Percentiles rank a stretch among this genome's conserved stretches.
Conservation (phyloP, 2,329 filamentous ascomycete genomes). For the Rhexocercosporidium sp. region DNA sequence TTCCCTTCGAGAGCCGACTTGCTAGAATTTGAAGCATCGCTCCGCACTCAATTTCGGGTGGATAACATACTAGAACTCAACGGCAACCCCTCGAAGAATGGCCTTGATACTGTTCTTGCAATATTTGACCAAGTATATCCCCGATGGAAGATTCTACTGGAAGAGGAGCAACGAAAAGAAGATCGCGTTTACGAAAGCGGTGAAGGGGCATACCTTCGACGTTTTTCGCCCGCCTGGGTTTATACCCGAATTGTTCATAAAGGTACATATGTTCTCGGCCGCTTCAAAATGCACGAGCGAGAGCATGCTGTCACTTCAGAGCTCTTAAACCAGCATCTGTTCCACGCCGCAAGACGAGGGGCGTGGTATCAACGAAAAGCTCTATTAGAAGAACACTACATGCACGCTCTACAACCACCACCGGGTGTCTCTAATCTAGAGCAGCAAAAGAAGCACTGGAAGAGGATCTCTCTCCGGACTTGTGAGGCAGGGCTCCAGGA, state of each 20-base stretch:
- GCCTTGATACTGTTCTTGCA: slow-evolving; percentile 69
- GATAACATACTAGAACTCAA: slow-evolving; percentile 84
- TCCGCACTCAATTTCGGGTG: slow-evolving; percentile 80
- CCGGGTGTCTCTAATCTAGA: slow-evolving; percentile 48
- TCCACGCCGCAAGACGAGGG: slow-evolving; percentile 83
- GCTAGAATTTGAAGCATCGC: slow-evolving; percentile 86
- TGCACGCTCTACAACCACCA: slow-evolving; percentile 61
- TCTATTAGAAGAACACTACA: slow-evolving; percentile 92
- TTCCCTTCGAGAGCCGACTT: slow-evolving; percentile 78
- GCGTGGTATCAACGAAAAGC: slow-evolving; percentile 97
- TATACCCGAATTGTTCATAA: slow-evolving; percentile 95
- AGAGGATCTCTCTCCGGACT: slow-evolving; percentile 73
- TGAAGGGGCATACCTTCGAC: slow-evolving; percentile 86
- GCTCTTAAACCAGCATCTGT: slow-evolving; percentile 79
- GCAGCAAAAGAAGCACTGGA: slow-evolving; percentile 82
- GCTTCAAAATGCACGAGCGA: slow-evolving; percentile 77
- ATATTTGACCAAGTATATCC: slow-evolving; percentile 77
- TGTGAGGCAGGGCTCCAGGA: slow-evolving; percentile 90
- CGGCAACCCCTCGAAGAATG: slow-evolving; percentile 68
- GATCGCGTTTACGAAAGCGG: slow-evolving; percentile 77
- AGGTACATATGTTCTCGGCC: slow-evolving; percentile 76
- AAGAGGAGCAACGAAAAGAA: slow-evolving; percentile 80
- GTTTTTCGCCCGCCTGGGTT: slow-evolving; percentile 89
- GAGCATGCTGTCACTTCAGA: slow-evolving; percentile 79
- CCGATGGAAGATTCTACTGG: slow-evolving; percentile 77